phyloP scores from a whole-genome alignment of 2,329 filamentous ascomycete genomes.

The Rhinocladiella mackenziei region DNA sequence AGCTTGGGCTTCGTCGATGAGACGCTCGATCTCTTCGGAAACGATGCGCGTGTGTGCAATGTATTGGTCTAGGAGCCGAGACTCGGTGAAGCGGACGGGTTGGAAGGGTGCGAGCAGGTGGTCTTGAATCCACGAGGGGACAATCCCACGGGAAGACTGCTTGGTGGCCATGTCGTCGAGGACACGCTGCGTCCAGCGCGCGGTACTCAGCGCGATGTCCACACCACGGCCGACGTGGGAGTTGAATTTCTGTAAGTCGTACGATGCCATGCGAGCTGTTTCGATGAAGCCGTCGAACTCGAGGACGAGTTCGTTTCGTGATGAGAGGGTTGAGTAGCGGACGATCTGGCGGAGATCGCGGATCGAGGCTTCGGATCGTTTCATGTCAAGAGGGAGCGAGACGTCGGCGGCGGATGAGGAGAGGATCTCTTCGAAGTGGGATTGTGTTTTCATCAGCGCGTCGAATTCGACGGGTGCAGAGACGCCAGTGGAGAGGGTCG shows the following conservation, averaged over 20 bases:
- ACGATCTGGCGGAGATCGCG: slow-evolving; percentile 71
- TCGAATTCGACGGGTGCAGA: slow-evolving; percentile 61
- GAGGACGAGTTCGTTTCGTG: slow-evolving; percentile 63
- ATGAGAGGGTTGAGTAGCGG: slow-evolving; percentile 63
- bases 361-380: slow-evolving; percentile 68
- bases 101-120: slow-evolving; percentile 59
- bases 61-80: slow-evolving; percentile 67
- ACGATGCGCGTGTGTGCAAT: slow-evolving; percentile 67
- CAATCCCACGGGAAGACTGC: slow-evolving; percentile 37
- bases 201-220: slow-evolving; percentile 70
- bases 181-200: slow-evolving; percentile 68
- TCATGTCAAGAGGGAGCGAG: slow-evolving; percentile 72
- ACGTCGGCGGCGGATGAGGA: slow-evolving; percentile 63
- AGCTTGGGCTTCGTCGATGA: slow-evolving; percentile 67
- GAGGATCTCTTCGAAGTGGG: slow-evolving; percentile 71
- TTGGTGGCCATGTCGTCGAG: slow-evolving; percentile 57
- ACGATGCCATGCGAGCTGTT: slow-evolving; percentile 60
- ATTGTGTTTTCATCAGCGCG: slow-evolving; percentile 68
- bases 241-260: slow-evolving; percentile 70
- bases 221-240: slow-evolving; percentile 69
- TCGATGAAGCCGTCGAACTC: slow-evolving; percentile 76
- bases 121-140: slow-evolving; percentile 44
- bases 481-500: slow-evolving; percentile 30
- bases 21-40: slow-evolving; percentile 62
- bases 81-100: slow-evolving; percentile 56